Conservation (phyloP, 257 asterid species). For the Euphrasia confusa region DNA sequence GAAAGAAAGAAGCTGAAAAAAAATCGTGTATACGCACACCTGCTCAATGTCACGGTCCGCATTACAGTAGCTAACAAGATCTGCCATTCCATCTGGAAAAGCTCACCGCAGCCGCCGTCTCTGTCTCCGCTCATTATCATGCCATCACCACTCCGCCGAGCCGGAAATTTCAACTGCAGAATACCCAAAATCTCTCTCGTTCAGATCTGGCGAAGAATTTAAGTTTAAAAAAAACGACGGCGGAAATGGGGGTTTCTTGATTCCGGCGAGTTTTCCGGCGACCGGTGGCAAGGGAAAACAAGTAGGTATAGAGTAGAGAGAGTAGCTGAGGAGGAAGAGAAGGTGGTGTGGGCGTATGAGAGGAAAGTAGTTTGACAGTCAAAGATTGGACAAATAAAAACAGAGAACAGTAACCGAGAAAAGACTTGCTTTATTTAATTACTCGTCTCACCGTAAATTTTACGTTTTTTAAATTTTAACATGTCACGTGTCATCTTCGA, state of each 20-base stretch:
- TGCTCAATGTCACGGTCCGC: slow-evolving; percentile 84
- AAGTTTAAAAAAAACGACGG: neutral
- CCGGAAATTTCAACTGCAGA: slow-evolving; percentile 27
- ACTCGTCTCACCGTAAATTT: no score
- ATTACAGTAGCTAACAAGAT: slow-evolving; percentile 81
- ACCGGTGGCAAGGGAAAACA: neutral
- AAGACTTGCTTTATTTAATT: neutral
- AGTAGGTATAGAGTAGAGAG: neutral
- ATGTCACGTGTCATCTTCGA: neutral
- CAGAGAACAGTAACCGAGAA: neutral
- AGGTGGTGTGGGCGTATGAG: slow-evolving; percentile 17
- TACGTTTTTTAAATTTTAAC: neutral
- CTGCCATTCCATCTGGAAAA: slow-evolving; percentile 95
- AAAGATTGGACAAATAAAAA: slow-evolving; percentile 17
- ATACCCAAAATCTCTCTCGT: neutral
- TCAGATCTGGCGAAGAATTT: slow-evolving; percentile 22
- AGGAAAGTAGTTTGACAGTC: slow-evolving; percentile 13
- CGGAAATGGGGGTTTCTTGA: slow-evolving; percentile 7
- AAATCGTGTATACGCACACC: slow-evolving; percentile 30
- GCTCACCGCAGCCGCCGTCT: slow-evolving; percentile 64
- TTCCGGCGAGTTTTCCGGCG: neutral
- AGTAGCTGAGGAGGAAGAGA: neutral
- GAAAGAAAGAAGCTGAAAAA: neutral
- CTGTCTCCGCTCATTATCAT: slow-evolving; percentile 79
- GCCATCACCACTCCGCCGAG: slow-evolving; percentile 42